Percentiles rank a stretch among this genome's conserved stretches.
phyloP scores from a whole-genome alignment of 495 filamentous ascomycete species.

The Bathelium albidoporum region DNA sequence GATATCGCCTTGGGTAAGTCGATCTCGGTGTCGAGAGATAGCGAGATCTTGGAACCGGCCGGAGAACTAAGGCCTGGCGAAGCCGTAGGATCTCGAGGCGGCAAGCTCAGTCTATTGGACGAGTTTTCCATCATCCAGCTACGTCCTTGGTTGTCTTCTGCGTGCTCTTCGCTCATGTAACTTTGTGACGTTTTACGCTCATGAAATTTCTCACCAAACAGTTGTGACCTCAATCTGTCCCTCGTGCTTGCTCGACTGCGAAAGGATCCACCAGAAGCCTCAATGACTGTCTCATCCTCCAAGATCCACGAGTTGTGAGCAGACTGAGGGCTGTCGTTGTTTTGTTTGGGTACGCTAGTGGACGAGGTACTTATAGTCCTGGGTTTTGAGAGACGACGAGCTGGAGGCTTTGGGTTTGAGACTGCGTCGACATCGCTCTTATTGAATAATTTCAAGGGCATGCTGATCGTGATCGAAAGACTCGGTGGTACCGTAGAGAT shows the following conservation, averaged over 20 bases:
- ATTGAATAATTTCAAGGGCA: background rate
- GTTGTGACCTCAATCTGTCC: background rate
- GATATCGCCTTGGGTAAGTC: conserved; percentile 27
- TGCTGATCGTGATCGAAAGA: background rate
- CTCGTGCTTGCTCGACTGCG: background rate
- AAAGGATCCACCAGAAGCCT: background rate
- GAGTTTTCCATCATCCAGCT: background rate
- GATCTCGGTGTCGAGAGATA: conserved; percentile 18
- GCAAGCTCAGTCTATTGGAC: background rate
- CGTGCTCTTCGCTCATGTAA: background rate
- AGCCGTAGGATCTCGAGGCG: background rate
- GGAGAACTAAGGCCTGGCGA: conserved; percentile 7
- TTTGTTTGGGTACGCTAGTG: conserved; percentile 11
- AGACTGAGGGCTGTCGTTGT: background rate
- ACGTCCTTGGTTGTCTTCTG: background rate
- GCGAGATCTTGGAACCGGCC: conserved; percentile 16
- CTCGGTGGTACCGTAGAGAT: background rate
- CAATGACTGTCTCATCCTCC: background rate
- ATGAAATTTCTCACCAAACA: background rate
- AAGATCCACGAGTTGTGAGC: background rate
- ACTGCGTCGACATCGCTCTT: background rate
- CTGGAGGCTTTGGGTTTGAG: background rate
- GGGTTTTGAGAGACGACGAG: conserved; percentile 19
- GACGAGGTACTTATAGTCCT: conserved; percentile 22
- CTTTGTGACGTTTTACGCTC: background rate